Evolutionary conservation across 495 filamentous ascomycete species (phyloP).

Genomic region (Diplogelasinospora grovesii): DNA sequence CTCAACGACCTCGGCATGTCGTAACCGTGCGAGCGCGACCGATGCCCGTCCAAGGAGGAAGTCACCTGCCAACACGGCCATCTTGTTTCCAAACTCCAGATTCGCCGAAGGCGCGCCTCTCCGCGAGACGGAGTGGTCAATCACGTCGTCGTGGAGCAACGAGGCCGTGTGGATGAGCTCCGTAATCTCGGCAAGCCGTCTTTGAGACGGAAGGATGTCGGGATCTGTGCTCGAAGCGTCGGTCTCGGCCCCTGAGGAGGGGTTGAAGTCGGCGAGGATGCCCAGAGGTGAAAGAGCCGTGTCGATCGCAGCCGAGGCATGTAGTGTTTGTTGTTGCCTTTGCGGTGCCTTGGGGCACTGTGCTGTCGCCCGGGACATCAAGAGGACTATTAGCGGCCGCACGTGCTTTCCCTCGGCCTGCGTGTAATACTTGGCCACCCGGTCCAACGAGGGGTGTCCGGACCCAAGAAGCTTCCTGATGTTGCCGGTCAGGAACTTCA

Average conservation of each 20-base stretch:
- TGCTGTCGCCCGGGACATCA: conserved; percentile 91
- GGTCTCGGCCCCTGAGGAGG: conserved; percentile 48
- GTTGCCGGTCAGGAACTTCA: conserved; percentile 88
- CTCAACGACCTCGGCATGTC: conserved; percentile 91
- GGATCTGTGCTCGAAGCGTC: conserved; percentile 47
- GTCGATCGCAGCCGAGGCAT: conserved; percentile 53
- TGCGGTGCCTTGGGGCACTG: conserved; percentile 59
- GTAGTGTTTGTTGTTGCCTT: conserved; percentile 26
- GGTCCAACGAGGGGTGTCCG: conserved; percentile 87
- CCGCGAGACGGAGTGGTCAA: conserved; percentile 80
- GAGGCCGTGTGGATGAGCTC: conserved; percentile 97
- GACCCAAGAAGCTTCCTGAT: conserved; percentile 83
- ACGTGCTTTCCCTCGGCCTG: conserved; percentile 94
- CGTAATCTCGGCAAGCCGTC: conserved; percentile 89
- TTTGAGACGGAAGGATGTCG: conserved; percentile 86
- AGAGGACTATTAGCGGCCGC: conserved; percentile 83
- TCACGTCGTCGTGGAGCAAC: conserved; percentile 94
- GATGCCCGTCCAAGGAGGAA: conserved; percentile 91
- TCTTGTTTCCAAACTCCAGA: conserved; percentile 93
- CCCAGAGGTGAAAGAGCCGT: conserved; percentile 65
- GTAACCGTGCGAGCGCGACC: conserved; percentile 81
- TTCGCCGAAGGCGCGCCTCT: conserved; percentile 84
- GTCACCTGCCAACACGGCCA: conserved; percentile 94
- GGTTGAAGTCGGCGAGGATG: conserved; percentile 79
- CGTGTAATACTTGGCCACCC: conserved; percentile 97